Conservation (phyloP, 2,329 filamentous ascomycete species). For the Stenocarpella maydis region DNA sequence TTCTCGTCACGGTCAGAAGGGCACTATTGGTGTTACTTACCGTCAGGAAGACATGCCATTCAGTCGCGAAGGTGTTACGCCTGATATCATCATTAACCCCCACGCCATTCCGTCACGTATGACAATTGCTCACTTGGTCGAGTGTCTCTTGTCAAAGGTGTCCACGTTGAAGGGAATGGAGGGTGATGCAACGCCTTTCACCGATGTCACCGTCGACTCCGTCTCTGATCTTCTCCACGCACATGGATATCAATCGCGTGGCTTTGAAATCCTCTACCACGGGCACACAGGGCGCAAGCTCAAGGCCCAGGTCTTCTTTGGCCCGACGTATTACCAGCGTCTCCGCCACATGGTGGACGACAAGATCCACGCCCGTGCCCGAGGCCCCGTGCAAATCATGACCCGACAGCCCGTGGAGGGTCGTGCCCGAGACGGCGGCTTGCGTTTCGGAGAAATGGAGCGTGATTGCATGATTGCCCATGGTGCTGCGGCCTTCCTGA, state of each 20-base stretch:
- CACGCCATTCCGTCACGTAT: slow-evolving; percentile 99
- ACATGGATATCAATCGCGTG: slow-evolving; percentile 94
- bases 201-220: slow-evolving; percentile 94
- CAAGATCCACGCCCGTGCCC: slow-evolving; percentile 99
- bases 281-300: slow-evolving; percentile 96
- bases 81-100: slow-evolving; percentile 98
- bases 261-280: slow-evolving; percentile 99
- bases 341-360: slow-evolving; percentile 99
- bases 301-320: slow-evolving; percentile 93
- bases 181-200: slow-evolving; percentile 97
- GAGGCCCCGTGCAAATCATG: slow-evolving; percentile 95
- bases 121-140: slow-evolving; percentile 99
- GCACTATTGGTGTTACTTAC: slow-evolving; percentile 98
- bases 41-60: slow-evolving; percentile 99
- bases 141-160: slow-evolving; percentile 97
- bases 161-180: slow-evolving; percentile 92
- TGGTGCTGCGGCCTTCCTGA: slow-evolving; percentile 94
- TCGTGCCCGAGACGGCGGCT: slow-evolving; percentile 95
- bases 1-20: slow-evolving; percentile 98
- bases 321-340: slow-evolving; percentile 98
- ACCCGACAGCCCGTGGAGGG: slow-evolving; percentile 97
- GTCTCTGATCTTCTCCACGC: slow-evolving; percentile 86
- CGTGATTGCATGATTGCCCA: slow-evolving; percentile 99
- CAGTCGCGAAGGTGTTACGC: slow-evolving; percentile 86
- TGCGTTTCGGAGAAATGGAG: slow-evolving; percentile 99